Base-by-base conservation (phyloP, 2,329 filamentous ascomycete species). In the Trichoderma harzianum region DNA sequence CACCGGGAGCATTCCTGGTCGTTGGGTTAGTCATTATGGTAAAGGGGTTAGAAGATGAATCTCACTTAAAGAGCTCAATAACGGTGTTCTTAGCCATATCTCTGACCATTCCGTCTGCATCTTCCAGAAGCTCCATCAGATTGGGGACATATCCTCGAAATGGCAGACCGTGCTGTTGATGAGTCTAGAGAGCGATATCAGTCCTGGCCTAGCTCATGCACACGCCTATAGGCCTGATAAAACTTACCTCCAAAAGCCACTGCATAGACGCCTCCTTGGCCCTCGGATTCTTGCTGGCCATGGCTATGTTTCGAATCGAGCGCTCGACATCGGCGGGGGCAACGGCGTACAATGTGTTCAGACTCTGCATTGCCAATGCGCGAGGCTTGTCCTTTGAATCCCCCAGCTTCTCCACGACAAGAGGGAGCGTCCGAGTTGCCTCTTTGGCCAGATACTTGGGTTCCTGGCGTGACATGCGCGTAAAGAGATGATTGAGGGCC, bases 301-400 rank as follows among this genome's bases (percentile, higher is more conserved):
- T 89, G 72, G 93, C 94, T 67, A 86, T 87, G 77, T 94, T 94
- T 75, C 93, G 91, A 72, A 98, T 89, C 76, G 91, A 88, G 73
- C 91, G 88, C 84, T 98, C 95, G 53, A 95, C 92, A 72, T 97
- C 94, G 57, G 84, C 80, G 2, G 90, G 88, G 21, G 90, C 88
- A 68, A 90, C 88, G 14, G 86, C 86, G 84, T 93, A 96, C 72
- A 98, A 85, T 67, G 96, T 96, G 34, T 87, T 87, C 72, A 98
- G 88, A 21, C 92, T 89, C 79, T 94, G 92, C 58, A 90, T 85
- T 18, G 94, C 93, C 72, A 95, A 86, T 36, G 86, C 83, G 77
- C 95, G 90, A 76, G 94, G 89, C 80, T 94, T 95, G 79, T 98
- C 95, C 80, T 95, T 95, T 75, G 89, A 89, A 79, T 98, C 95